Conservation (phyloP, 257 asterid species). For the Solanum bulbocastanum region DNA sequence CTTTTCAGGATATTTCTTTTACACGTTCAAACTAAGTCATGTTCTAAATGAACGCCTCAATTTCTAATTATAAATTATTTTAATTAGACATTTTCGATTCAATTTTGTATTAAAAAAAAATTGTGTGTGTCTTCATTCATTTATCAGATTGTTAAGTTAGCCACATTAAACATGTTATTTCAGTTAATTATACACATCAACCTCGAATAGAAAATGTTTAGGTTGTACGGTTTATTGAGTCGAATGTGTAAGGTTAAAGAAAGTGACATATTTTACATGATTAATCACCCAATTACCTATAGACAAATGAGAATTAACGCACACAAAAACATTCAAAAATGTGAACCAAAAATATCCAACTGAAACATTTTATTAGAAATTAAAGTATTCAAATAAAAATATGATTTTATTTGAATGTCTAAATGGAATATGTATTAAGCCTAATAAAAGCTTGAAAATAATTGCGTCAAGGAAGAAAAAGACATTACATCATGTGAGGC, state of each 20-base stretch:
- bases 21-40: neutral
- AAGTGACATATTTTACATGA: neutral
- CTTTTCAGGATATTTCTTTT: neutral
- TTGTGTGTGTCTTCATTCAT: neutral
- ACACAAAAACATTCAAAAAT: neutral
- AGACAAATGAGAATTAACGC: neutral
- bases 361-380: too few relatives aligned
- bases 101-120: neutral
- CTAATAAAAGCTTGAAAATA: neutral
- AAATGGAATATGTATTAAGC: neutral
- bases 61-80: neutral
- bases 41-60: neutral
- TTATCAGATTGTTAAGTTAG: neutral
- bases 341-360: neutral
- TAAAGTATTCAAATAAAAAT: neutral
- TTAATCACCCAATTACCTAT: too few relatives aligned
- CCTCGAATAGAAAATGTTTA: too few relatives aligned
- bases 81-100: neutral
- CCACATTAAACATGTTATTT: neutral
- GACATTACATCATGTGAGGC: slow-evolving; percentile 40
- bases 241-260: too few relatives aligned
- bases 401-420: too few relatives aligned
- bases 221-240: too few relatives aligned
- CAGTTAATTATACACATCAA: too few relatives aligned
- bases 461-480: neutral